Base-by-base conservation (phyloP, 495 filamentous ascomycete species). In the Pseudotulostoma volvatum region DNA sequence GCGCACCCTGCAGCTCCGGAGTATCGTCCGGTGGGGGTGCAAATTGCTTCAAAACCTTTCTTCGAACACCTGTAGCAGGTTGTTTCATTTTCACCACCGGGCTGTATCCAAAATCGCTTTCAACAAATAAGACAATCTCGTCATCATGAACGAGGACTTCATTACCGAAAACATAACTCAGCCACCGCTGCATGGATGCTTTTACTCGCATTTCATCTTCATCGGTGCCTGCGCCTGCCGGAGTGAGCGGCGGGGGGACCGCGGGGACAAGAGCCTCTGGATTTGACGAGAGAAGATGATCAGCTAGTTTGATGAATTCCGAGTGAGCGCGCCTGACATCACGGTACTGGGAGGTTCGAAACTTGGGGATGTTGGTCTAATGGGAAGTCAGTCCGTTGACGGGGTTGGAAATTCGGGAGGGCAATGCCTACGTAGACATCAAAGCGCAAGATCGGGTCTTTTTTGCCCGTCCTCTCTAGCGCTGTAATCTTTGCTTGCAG, bases 201-300 rank as follows among this genome's bases (percentile, higher is more conserved):
- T 94, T 93, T 35, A 95, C 81, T 11, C 92, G 72, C 13, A 71
- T 61, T 60, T 99, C 92, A 48, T 99, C 92, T 55, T 99, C 92
- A 36, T 95, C 90, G 8, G 92, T 99, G 13, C 92, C 92, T 8
- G 85, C 85, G 14, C 92, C 92, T 13, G 92, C 92, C 7, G 86
- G 84, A 1, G 92, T 96, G 37, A 88, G 63, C 3, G 87, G 71
- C 13, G 87, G 82, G 30, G 92, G 92, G 4, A 99, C 83, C 1
- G 87, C 84, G n/a, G 92, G 92, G 11, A 99, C 90, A n/a, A 96
- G 66, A 17, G 87, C 83, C 62, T 99, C 92, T 8, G 92, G 92
- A 51, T 95, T 95, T 9, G 87, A 83, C 23, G 86, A 92, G 47
- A 95, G 81, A 19, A 99, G 65, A 53, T 99, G 92, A 38, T 93